Conservation (phyloP, 139 green algal species). For the Coccomyxa sp. region DNA sequence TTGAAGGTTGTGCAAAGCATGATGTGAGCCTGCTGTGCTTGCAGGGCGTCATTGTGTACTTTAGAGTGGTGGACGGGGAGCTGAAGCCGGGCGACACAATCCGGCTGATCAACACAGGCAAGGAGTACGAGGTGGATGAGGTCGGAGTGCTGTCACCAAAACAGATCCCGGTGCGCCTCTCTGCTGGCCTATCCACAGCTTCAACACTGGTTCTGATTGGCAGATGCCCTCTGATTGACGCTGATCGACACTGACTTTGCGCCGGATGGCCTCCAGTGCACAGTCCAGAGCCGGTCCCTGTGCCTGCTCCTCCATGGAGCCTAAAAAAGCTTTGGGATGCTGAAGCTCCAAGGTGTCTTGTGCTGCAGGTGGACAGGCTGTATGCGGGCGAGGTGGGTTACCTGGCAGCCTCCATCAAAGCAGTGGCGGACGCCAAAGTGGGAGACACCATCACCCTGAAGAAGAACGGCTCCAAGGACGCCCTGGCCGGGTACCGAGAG, state of each 20-base stretch:
- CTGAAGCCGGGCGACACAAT: slow-evolving; percentile 75
- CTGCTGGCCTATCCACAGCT: too few relatives aligned
- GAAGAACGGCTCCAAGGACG: slow-evolving; percentile 9
- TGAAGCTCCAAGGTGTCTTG: background rate
- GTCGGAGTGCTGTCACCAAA: slow-evolving; percentile 86
- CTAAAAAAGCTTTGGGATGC: background rate
- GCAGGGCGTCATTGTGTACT: slow-evolving; percentile 77
- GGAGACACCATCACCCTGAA: slow-evolving; percentile 93
- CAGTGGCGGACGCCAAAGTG: slow-evolving; percentile 86
- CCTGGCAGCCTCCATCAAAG: slow-evolving; percentile 87
- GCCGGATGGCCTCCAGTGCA: too few relatives aligned
- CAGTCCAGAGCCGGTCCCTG: too few relatives aligned
- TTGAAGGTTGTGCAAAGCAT: too few relatives aligned
- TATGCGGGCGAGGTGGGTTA: slow-evolving; percentile 92
- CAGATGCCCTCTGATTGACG: too few relatives aligned
- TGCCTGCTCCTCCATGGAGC: too few relatives aligned
- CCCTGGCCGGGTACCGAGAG: slow-evolving; percentile 65
- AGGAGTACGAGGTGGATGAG: slow-evolving; percentile 88
- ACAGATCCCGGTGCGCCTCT: slow-evolving; percentile 20
- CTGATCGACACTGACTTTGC: too few relatives aligned
- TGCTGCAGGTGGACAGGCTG: slow-evolving; percentile 72
- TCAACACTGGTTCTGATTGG: too few relatives aligned
- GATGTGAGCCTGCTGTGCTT: too few relatives aligned
- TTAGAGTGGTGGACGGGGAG: slow-evolving; percentile 82
- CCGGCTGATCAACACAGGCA: slow-evolving; percentile 87